Base-by-base conservation (phyloP, 805 yeast genomes). In the Yarrowia hollandica region DNA sequence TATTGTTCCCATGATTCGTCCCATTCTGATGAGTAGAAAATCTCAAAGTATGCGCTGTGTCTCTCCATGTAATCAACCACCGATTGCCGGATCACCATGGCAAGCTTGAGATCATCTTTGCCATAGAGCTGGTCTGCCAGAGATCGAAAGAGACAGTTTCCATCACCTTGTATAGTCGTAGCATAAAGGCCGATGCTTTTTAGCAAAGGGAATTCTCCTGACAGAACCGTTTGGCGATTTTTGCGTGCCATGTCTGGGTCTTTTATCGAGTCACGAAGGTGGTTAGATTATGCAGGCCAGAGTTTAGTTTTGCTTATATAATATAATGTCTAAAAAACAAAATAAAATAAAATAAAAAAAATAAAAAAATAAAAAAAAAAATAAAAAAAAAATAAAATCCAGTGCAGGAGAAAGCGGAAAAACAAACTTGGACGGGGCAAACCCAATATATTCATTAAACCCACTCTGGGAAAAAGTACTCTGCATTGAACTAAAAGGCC, bases 101-200 rank as follows among this genome's bases (percentile, higher is more conserved):
- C 38, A 46, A 72, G 69, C 9, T 59, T 48, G 9, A 62, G 66
- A 1, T 67, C 66, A 12, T 70, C 70, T 44, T 72, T 71, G 22
- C 78, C 78, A 54, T 65, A 72, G 8, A 68, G 57, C 62, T 75
- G 78, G 64, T 75, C 78, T 21, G 75, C 68, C 23, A 75, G 60
- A 0, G 78, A 72, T 19, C 78, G 66, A 61, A 75, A 75, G n/a
- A 75, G 64, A 59, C 78, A 75, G 66, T 75, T 75, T 18, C 78
- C 78, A 59, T 75, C 78, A 7, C 77, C 78, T 19, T 65, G 64
- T 28, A 74, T 73, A 4, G 70, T 61, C 4, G 75, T 59, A 1
- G 77, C 76, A 60, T 73, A 72, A 4, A 74, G 65, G 2, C 72
- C 74, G 34, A 72, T 64, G 16, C 63, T 61, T 22, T 61, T 65